Evolutionary conservation across 148 eudicot species (phyloP), one percentile per base, ranked within the genome.

Genomic region (Spergularia marina): DNA sequence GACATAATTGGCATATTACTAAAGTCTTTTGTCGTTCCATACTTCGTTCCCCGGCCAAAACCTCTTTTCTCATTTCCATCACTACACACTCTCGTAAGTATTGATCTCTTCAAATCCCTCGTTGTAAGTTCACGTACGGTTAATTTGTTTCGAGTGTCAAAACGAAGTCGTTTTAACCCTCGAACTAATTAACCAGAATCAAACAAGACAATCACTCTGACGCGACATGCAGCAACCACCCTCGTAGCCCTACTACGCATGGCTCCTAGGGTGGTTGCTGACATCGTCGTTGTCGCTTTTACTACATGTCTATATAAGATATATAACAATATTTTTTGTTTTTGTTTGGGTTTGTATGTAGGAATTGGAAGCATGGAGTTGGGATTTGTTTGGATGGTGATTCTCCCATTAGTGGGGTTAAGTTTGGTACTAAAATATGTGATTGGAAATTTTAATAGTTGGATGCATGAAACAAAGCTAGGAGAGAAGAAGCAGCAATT

Each of bases 381-480:
- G n/a, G 11, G 47, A 12, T n/a, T 56, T 52, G 18, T 23, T 44
- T 55, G 58, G 40, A 41, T 51, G 67, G 73, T 80, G 58, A 69
- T 55, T 59, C 13, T 77, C 0, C 2, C n/a, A 34, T 39, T 53
- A 17, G 74, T 76, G 23, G 80, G 55, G 20, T 4, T 81, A 13
- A 18, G 30, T 36, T 53, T 65, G 81, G 64, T 58, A 2, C 0
- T 89, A 40, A 84, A 65, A 53, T 57, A 74, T 78, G 57, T 84
- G 71, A 53, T 90, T 4, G 68, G 18, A 68, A 86, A 72, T 59
- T 77, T 83, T 16, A 90, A 95, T 68, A 25, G 52, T 21, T 88
- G 87, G 91, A 59, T 82, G 5, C 80, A 82, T 78, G 98, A 95
- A 65, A 55, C 47, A 6, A 86, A 83, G 57, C 70, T 87, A 71